These are phyloP conservation scores for Paecilomyces formosus DNA, from an alignment of 2,329 filamentous ascomycete genomes.

Conservation along the genomic window DNA sequence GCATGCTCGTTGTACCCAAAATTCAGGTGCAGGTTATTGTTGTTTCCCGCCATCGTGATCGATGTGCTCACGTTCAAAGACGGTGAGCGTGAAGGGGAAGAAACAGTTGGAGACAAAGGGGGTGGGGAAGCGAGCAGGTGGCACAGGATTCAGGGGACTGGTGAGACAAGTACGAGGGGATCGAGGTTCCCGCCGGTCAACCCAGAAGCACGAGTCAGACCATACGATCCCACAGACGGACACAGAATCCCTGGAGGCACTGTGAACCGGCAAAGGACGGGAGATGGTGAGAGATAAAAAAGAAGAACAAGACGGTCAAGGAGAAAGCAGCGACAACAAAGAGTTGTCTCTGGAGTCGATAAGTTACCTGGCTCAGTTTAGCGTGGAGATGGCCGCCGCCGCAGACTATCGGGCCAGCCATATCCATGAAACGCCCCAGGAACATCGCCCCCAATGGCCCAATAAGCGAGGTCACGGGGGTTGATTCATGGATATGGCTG, in stretches of 20 bases:
- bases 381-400: background rate
- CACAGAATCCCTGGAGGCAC: background rate
- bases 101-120: slow-evolving; percentile 5
- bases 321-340: slow-evolving; percentile 1
- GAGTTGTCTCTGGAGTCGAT: background rate
- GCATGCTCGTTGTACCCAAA: slow-evolving; percentile 55
- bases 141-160: background rate
- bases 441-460: background rate
- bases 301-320: background rate
- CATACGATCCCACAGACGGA: background rate
- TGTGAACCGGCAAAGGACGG: background rate
- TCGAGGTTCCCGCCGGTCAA: slow-evolving; percentile 1
- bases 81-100: slow-evolving; percentile 2
- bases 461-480: slow-evolving; percentile 3
- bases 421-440: background rate
- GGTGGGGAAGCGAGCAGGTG: slow-evolving; percentile 1
- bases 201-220: slow-evolving; percentile 1
- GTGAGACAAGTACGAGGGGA: background rate
- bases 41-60: slow-evolving; percentile 54
- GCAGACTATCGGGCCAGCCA: background rate
- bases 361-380: background rate
- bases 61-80: slow-evolving; percentile 36
- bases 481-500: background rate
- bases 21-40: slow-evolving; percentile 44
- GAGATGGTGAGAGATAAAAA: background rate